Evolutionary conservation across 306 rosid genomes (phyloP).

Genomic region (Fragaria iinumae): DNA sequence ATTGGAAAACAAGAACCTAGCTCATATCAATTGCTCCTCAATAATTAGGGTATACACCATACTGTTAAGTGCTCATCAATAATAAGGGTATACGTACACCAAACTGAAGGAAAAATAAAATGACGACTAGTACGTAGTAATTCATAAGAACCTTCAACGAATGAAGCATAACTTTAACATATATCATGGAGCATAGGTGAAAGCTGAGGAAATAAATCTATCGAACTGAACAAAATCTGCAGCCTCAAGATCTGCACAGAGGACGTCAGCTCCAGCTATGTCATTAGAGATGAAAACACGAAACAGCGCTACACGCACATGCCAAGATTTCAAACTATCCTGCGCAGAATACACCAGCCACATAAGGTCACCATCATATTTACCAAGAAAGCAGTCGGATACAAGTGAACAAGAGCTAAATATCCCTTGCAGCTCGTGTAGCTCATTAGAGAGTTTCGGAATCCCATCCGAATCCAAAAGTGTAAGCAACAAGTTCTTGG

Average conservation of each 20-base stretch:
- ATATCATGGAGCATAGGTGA: neutral
- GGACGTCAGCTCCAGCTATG: neutral
- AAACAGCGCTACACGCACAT: neutral
- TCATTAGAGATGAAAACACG: neutral
- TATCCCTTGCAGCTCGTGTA: neutral
- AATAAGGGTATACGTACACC: no score
- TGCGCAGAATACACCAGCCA: neutral
- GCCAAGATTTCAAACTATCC: neutral
- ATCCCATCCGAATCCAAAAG: neutral
- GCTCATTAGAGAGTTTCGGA: neutral
- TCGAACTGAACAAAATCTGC: neutral
- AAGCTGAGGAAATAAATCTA: neutral
- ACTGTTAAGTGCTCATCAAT: no score
- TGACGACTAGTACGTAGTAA: no score
- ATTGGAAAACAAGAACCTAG: no score
- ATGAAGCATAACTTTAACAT: no score
- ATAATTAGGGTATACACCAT: no score
- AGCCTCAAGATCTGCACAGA: neutral
- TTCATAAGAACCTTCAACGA: no score
- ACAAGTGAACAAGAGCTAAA: neutral
- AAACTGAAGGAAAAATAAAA: no score
- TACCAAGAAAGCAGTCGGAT: neutral
- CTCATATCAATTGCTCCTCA: no score
- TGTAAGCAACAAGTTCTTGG: neutral
- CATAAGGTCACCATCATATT: neutral